Conservation (phyloP, 2,329 filamentous ascomycete species). For the Aspergillus floridensis region DNA sequence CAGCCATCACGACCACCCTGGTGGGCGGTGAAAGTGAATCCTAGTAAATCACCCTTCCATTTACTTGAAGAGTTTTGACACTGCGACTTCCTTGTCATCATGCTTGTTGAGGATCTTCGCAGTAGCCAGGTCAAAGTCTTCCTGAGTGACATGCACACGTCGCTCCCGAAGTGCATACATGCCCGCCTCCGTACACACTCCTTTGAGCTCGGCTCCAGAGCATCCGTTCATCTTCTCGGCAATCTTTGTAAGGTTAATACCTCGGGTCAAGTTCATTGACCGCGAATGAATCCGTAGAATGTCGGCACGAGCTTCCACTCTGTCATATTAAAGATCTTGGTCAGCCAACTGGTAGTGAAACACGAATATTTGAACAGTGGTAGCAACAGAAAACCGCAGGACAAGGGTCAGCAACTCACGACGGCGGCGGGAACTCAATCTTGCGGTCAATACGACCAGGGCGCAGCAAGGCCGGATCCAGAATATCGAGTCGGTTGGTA, state of each 20-base stretch:
- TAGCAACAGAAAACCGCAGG: neutral
- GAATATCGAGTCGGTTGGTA: constrained; percentile 94
- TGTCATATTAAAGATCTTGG: constrained; percentile 22
- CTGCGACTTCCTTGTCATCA: constrained; percentile 81
- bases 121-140: constrained; percentile 97
- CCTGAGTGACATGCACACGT: constrained; percentile 96
- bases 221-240: constrained; percentile 99
- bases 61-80: constrained; percentile 40
- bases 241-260: constrained; percentile 97
- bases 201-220: constrained; percentile 95
- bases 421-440: constrained; percentile 97
- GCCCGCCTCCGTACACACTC: constrained; percentile 96
- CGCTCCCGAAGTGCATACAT: constrained; percentile 97
- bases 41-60: neutral
- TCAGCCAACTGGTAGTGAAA: constrained; percentile 17
- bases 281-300: constrained; percentile 96
- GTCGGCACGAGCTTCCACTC: constrained; percentile 89
- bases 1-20: neutral
- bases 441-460: constrained; percentile 98
- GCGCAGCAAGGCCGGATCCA: constrained; percentile 89
- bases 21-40: neutral
- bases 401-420: constrained; percentile 42
- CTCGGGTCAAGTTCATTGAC: constrained; percentile 97
- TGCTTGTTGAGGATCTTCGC: constrained; percentile 99
- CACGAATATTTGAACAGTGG: neutral